Evolutionary conservation across 2,329 filamentous ascomycete genomes (phyloP), one percentile per base, ranked within the genome.

Genomic region (Verruconis gallopava): DNA sequence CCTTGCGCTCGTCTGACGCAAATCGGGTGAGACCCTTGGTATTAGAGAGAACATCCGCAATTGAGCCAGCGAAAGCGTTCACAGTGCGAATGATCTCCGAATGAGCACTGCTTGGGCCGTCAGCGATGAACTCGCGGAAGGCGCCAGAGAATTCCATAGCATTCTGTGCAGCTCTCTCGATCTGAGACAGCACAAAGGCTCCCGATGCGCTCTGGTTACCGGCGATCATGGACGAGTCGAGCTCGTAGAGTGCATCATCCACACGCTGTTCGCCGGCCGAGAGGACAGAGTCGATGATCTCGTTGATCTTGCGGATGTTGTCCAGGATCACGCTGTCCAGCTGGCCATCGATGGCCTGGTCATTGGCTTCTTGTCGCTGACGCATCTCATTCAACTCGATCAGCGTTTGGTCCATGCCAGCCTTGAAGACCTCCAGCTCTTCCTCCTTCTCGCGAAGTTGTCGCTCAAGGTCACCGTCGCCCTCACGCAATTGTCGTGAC

Each of bases 51-150:
- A 96, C 88, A 62, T 98, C 91, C 2, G 89, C 83, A 48, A 95
- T 78, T 3, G 91, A 84, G 15, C 88, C 85, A 1, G 91, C 73
- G 61, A 96, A 95, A 40, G 86, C 75, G 55, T 85, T 91, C 52
- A 94, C 83, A 1, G 85, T 85, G 57, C 86, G 86, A 61, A 96
- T 96, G 47, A 98, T 81, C 46, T 94, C 88, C 2, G 82, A 76
- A 55, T 95, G 85, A 6, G 79, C 79, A 57, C 84, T 85, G 60
- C 88, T 93, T 4, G 89, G 88, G 0, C 91, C 91, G 56, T 98
- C 91, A 5, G 89, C 91, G 53, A 98, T 93, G 61, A 93, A 96
- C 63, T 93, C 93, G 68, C 95, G 98, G 71, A 96, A 98, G 0
- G 91, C 81, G 0, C 89, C 96, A 1, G 89, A 91, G 62, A 98